Evolutionary conservation across 2,329 filamentous ascomycete species (phyloP).

Genomic region (Fusarium nygamai): DNA sequence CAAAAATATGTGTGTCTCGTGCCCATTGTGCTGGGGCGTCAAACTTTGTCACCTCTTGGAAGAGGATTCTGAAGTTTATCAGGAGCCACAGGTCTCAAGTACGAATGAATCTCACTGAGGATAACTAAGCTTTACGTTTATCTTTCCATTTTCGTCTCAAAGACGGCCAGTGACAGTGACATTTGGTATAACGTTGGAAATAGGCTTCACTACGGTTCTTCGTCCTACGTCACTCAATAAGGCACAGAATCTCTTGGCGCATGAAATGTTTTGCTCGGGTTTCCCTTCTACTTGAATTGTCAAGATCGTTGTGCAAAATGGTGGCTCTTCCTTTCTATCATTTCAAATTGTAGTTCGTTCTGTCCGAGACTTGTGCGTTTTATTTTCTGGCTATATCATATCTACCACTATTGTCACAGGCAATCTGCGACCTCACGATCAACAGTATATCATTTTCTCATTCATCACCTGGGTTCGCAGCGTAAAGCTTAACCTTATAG

Average conservation of each 20-base stretch:
- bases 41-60: not conserved
- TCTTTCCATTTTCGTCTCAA: not conserved
- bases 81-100: too few relatives aligned
- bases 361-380: not conserved
- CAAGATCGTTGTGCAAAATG: not conserved
- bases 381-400: not conserved
- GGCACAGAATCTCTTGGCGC: not conserved
- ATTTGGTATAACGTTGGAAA: too few relatives aligned
- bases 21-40: not conserved
- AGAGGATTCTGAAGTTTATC: not conserved
- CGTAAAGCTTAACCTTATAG: too few relatives aligned
- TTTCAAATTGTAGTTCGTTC: not conserved
- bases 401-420: not conserved
- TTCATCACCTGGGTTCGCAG: too few relatives aligned
- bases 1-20: not conserved
- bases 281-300: rapidly evolving
- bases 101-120: rapidly evolving
- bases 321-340: not conserved
- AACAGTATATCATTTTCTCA: too few relatives aligned
- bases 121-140: not conserved
- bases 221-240: not conserved
- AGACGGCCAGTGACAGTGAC: not conserved
- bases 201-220: not conserved
- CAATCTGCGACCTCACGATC: not conserved
- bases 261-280: too few relatives aligned